A percentile compares a stretch with the other conserved stretches of the same genome.
These are phyloP conservation scores for Fusarium sp. DNA, from an alignment of 2,329 filamentous ascomycete species.

Conservation along the genomic window DNA sequence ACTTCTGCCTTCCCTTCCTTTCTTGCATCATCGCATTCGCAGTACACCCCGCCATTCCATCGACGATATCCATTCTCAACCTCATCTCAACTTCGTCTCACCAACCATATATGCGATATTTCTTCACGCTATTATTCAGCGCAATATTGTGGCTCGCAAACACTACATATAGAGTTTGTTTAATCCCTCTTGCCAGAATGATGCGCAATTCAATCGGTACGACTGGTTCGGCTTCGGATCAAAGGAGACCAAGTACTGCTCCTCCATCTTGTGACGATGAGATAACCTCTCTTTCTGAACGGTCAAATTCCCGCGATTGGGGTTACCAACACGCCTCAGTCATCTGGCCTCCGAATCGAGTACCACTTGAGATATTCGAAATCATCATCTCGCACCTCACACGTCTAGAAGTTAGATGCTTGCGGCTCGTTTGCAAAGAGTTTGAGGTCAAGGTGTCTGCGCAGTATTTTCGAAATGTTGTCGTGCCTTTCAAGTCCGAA, in stretches of 20 bases:
- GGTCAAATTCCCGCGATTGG: constrained; percentile 17
- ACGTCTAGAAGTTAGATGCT: constrained; percentile 68
- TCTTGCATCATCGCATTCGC: constrained; percentile 3
- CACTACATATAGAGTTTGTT: neutral
- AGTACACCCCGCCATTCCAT: constrained; percentile 31
- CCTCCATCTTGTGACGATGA: constrained; percentile 40
- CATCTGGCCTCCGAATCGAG: constrained; percentile 50
- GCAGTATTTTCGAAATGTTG: constrained; percentile 71
- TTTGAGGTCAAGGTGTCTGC: constrained; percentile 68
- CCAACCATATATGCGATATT: constrained; percentile 25
- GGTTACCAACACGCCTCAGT: neutral
- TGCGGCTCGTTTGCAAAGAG: constrained; percentile 72
- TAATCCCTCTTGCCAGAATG: neutral
- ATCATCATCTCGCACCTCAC: constrained; percentile 67
- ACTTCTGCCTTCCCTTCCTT: neutral
- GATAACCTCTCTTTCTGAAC: constrained; percentile 6
- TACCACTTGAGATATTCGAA: constrained; percentile 74
- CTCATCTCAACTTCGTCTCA: constrained; percentile 22
- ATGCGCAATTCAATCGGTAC: neutral
- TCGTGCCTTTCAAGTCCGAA: constrained; percentile 74
- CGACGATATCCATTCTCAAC: constrained; percentile 16
- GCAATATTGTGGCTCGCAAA: neutral
- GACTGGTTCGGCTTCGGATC: constrained; percentile 10
- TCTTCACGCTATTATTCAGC: constrained; percentile 5
- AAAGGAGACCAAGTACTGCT: constrained; percentile 32